These are phyloP conservation scores for Comarum palustre DNA, from an alignment of 306 rosid genomes.

Conservation along the genomic window DNA sequence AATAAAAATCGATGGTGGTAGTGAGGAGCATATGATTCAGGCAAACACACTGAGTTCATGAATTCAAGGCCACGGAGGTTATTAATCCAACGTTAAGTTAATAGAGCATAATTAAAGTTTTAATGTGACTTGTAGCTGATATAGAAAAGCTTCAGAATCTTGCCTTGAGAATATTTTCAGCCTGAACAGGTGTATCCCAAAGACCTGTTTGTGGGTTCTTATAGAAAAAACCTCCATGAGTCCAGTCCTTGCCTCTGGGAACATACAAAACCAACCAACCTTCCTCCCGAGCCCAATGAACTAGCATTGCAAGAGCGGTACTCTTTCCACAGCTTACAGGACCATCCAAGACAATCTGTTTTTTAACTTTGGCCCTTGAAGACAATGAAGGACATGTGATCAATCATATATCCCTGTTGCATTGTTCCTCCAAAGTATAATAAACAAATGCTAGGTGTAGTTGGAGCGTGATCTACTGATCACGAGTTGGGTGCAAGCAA, in stretches of 20 bases:
- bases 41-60: background rate
- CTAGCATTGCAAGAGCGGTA: constrained; percentile 85
- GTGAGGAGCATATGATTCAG: constrained; percentile 2
- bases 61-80: background rate
- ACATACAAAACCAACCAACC: constrained; percentile 96
- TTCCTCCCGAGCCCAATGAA: constrained; percentile 95
- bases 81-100: background rate
- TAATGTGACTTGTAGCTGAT: background rate
- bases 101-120: background rate
- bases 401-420: background rate
- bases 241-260: constrained; percentile 83
- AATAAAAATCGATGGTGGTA: constrained; percentile 3
- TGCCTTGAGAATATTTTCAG: constrained; percentile 74
- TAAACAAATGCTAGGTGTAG: background rate
- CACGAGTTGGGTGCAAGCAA: background rate
- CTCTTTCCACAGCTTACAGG: constrained; percentile 91
- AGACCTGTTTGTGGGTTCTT: constrained; percentile 64
- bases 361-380: constrained; percentile 62
- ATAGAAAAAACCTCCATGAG: constrained; percentile 82
- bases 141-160: constrained; percentile 21
- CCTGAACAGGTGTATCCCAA: constrained; percentile 97
- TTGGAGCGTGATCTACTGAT: background rate
- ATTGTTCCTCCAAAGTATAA: background rate
- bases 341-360: constrained; percentile 88
- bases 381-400: constrained; percentile 13